These are phyloP conservation scores for Coniochaeta hoffmannii DNA, from an alignment of 2,329 filamentous ascomycete genomes.

Conservation along the genomic window DNA sequence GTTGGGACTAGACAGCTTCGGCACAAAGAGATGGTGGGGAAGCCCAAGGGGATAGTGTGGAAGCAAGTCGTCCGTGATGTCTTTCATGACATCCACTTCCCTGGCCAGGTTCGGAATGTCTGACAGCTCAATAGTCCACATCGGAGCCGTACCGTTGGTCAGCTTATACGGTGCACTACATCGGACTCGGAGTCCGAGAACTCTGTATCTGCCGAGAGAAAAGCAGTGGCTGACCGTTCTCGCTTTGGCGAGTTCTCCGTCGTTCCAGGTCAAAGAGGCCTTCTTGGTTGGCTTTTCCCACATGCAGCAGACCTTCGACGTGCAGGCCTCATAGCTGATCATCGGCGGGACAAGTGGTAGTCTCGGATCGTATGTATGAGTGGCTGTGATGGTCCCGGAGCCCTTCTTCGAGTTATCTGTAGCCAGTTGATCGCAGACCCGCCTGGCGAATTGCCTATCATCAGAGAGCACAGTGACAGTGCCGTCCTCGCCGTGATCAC, in stretches of 20 bases:
- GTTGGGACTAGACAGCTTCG: slow-evolving; percentile 8
- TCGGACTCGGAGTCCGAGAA: slow-evolving; percentile 13
- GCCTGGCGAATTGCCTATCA: slow-evolving; percentile 20
- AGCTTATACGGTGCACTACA: slow-evolving; percentile 4
- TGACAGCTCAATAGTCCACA: slow-evolving; percentile 18
- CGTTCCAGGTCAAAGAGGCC: slow-evolving; percentile 22
- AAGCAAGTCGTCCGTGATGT: too few relatives aligned
- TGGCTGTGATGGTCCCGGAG: slow-evolving; percentile 7
- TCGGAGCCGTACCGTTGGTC: slow-evolving; percentile 3
- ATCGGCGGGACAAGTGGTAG: slow-evolving; percentile 22
- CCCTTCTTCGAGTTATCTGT: background rate
- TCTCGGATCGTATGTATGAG: slow-evolving; percentile 14
- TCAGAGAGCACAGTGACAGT: slow-evolving; percentile 17
- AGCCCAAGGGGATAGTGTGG: slow-evolving; percentile 9
- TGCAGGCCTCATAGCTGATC: too few relatives aligned
- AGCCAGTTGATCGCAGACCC: slow-evolving; percentile 8
- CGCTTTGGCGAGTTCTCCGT: slow-evolving; percentile 12
- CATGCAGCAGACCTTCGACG: slow-evolving; percentile 25
- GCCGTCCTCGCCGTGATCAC: background rate
- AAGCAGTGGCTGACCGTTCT: slow-evolving; percentile 15
- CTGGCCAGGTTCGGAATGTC: slow-evolving; percentile 13
- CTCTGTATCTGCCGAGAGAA: slow-evolving; percentile 13
- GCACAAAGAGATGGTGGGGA: slow-evolving; percentile 11
- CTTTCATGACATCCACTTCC: slow-evolving; percentile 11
- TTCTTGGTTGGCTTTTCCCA: slow-evolving; percentile 25